Evolutionary conservation across 306 rosid species (phyloP), one percentile per base, ranked within the genome.

Genomic region (Purshia tridentata): DNA sequence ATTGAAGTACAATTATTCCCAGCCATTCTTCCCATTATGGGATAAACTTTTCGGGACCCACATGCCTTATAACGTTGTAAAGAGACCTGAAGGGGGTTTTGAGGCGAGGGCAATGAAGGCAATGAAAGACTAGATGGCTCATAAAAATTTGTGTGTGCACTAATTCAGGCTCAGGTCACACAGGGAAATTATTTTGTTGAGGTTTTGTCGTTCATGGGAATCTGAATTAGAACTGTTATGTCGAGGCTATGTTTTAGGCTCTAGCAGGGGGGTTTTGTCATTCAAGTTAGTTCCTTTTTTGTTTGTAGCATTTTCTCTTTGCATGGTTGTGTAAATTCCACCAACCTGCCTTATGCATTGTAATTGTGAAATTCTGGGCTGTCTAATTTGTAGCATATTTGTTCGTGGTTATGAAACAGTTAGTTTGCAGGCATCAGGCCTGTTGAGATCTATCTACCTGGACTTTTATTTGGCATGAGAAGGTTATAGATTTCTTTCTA

Each of bases 11-110:
- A 93, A 88, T 70, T 93, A 87, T 75, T 90, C 97, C 39, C 98
- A 93, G 66, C 97, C 98, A 40, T 93, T 93, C 82, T 93, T 93
- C 73, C 84, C 87, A n/a, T 73, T 87, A 72, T 93, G 97, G 98
- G 97, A 93, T 78, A 90, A 78, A 76, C 73, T 90, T 70, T 89
- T 90, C 1, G 96, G 93, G 13, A 93, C 98, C 45, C 69, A 88
- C 80, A 90, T 93, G 98, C 97, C 93, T 6, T 88, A 84, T 84
- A 69, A 63, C 71, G 88, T 92, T 47, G 91, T 87, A 68, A 88
- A 75, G 80, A 79, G 88, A 67, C 81, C 90, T 0, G 96, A 74
- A 55, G 96, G 98, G 40, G 98, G 98, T 41, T 88, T 87, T 53
- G 92, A 87, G 67, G 96, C 89, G 2, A 88, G 71, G 81, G 76